Conservation (phyloP, 495 filamentous ascomycete species). For the Penicillium parvum region DNA sequence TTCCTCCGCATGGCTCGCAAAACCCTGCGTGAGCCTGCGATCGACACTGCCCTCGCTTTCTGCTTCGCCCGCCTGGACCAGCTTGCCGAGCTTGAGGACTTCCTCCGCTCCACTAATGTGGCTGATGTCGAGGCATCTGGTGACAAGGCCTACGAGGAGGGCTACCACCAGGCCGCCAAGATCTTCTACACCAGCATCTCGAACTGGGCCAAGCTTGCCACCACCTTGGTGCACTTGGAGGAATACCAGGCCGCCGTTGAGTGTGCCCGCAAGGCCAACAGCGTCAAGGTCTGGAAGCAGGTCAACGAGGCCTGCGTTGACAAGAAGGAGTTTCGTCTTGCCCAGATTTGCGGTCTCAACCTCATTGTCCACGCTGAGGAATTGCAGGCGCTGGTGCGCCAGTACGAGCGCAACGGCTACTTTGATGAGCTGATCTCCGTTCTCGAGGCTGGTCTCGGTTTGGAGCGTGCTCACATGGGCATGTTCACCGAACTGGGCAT, state of each 20-base stretch:
- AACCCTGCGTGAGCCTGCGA: conserved; percentile 87
- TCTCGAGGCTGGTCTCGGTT: conserved; percentile 89
- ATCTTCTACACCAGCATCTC: conserved; percentile 98
- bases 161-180: conserved; percentile 93
- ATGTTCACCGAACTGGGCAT: conserved; percentile 98
- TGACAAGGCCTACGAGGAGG: conserved; percentile 96
- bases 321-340: conserved; percentile 99
- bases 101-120: conserved; percentile 89
- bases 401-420: conserved; percentile 96
- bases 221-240: conserved; percentile 89
- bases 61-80: conserved; percentile 88
- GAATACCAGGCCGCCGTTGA: conserved; percentile 99
- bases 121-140: conserved; percentile 93
- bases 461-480: conserved; percentile 87
- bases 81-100: conserved; percentile 92
- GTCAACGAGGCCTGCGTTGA: conserved; percentile 94
- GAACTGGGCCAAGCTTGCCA: conserved; percentile 99
- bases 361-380: conserved; percentile 98
- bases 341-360: conserved; percentile 98
- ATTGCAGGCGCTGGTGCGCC: conserved; percentile 84
- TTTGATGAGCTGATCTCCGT: conserved; percentile 96
- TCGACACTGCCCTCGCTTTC: conserved; percentile 92
- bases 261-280: conserved; percentile 98
- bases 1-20: conserved; percentile 96
- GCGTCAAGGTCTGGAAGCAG: conserved; percentile 99